Evolutionary conservation across 805 yeast species (phyloP).

Genomic region (Wilhelminamyces savonicus): DNA sequence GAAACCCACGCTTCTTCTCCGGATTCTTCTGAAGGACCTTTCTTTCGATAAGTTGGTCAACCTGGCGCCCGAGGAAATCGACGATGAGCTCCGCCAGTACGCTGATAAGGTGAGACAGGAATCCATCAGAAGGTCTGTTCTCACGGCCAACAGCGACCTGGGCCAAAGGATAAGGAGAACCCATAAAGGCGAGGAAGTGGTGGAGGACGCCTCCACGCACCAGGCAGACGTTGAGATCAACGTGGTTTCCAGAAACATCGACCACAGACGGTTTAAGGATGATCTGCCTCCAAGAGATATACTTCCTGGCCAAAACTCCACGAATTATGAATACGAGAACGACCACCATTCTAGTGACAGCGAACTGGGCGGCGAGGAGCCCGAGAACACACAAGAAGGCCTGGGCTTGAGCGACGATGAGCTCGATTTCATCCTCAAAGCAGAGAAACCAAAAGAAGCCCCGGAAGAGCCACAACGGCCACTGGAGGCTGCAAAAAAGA

Average conservation of each 20-base stretch:
- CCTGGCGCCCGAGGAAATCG: slow-evolving; percentile 70
- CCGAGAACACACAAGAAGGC: slow-evolving; percentile 1
- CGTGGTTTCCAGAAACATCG: slow-evolving; percentile 27
- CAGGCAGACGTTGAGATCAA: slow-evolving; percentile 18
- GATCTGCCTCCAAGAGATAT: slow-evolving; percentile 6
- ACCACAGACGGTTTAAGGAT: slow-evolving; percentile 28
- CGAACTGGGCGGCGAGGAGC: slow-evolving; percentile 1
- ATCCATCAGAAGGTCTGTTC: slow-evolving; percentile 60
- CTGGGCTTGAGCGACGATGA: slow-evolving; percentile 22
- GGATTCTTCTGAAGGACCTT: slow-evolving; percentile 49
- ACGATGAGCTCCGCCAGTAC: slow-evolving; percentile 64
- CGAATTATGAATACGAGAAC: slow-evolving; percentile 4
- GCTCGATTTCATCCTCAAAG: slow-evolving; percentile 24
- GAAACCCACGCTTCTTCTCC: slow-evolving; percentile 49
- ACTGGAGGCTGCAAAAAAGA: no score
- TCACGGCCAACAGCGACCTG: slow-evolving; percentile 47
- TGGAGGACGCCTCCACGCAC: slow-evolving; percentile 37
- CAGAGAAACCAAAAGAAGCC: slow-evolving; percentile 1
- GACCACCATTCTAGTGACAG: neutral
- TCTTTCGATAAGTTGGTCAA: slow-evolving; percentile 54
- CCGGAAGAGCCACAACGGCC: no score
- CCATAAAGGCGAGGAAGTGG: slow-evolving; percentile 83
- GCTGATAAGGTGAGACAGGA: slow-evolving; percentile 69
- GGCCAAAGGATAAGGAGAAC: slow-evolving; percentile 67
- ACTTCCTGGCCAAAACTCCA: slow-evolving; percentile 6